Evolutionary conservation across 2,329 filamentous ascomycete species (phyloP), one percentile per base, ranked within the genome.

Genomic region (Aspergillus novofumigatus): DNA sequence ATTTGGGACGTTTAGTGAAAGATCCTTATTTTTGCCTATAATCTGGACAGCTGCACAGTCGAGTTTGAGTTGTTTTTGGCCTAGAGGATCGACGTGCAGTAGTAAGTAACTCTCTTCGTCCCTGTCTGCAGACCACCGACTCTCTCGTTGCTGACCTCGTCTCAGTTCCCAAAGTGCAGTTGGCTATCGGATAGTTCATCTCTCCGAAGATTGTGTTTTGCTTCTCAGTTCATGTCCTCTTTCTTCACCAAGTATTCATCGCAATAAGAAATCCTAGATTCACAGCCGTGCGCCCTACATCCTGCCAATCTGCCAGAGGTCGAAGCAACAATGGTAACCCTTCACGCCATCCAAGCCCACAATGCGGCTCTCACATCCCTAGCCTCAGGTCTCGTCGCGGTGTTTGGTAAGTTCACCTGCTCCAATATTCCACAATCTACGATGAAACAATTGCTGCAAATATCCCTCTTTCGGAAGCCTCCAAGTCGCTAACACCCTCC

Each of bases 331-430:
- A 66, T 66, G 64, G 64, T 66, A 9, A 56, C 42, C 49, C 59
- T 65, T 23, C 56, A 54, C 26, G 20, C 52, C 28, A 44, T 65
- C 45, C 61, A 58, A 25, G 61, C 59, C 26, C 62, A 65, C 51
- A 66, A 66, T 53, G 59, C 56, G 23, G 21, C 58, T 23, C 64
- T 66, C 59, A 53, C 51, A 48, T 56, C 55, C 23, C 54, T 62
- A 21, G 45, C 48, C n/a, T 50, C 61, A 6, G 56, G 59, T 47
- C 59, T 62, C 35, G 57, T 62, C 42, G 62, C 57, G 17, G 61
- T 65, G 25, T 65, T 65, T 52, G 59, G 62, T 63, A 58, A 38
- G 54, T 54, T 25, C 28, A 52, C 47, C 44, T 25, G 5, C 17
- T 29, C 17, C 7, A 55, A 8, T 11, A 50, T 45, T 29, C 35